These are phyloP conservation scores for Cladosporium austrohemisphaericum DNA, from an alignment of 2,329 filamentous ascomycete genomes.

Conservation along the genomic window DNA sequence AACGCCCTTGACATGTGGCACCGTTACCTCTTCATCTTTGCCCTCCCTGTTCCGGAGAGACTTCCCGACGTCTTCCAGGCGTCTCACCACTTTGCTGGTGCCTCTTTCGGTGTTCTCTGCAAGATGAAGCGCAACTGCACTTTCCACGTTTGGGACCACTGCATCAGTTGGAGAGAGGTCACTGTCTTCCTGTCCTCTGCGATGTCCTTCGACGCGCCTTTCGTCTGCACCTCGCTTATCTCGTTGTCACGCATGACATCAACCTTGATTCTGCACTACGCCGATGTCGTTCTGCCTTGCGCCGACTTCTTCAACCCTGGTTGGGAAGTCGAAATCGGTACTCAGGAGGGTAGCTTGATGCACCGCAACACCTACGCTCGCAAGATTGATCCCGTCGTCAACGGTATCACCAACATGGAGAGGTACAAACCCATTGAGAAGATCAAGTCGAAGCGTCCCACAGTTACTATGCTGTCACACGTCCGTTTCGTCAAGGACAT, in stretches of 20 bases:
- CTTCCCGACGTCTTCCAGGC: slow-evolving; percentile 60
- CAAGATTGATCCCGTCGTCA: slow-evolving; percentile 58
- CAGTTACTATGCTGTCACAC: slow-evolving; percentile 59
- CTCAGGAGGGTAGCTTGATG: slow-evolving; percentile 48
- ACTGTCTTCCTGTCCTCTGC: slow-evolving; percentile 36
- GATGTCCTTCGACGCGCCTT: slow-evolving; percentile 19
- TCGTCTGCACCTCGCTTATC: slow-evolving; percentile 23
- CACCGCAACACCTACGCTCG: slow-evolving; percentile 51
- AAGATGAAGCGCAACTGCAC: slow-evolving; percentile 59
- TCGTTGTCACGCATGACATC: slow-evolving; percentile 23
- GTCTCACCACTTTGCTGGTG: slow-evolving; percentile 59
- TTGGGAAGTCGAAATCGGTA: slow-evolving; percentile 58
- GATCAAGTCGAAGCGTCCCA: slow-evolving; percentile 50
- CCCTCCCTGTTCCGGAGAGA: slow-evolving; percentile 53
- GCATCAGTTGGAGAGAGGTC: slow-evolving; percentile 59
- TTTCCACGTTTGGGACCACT: slow-evolving; percentile 62
- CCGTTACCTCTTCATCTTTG: slow-evolving; percentile 53
- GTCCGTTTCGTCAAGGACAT: slow-evolving; percentile 55
- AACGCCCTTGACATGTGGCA: slow-evolving; percentile 46
- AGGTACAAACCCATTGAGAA: slow-evolving; percentile 54
- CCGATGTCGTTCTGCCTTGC: slow-evolving; percentile 54
- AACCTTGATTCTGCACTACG: slow-evolving; percentile 37
- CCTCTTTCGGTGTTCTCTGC: slow-evolving; percentile 59
- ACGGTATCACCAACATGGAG: slow-evolving; percentile 58
- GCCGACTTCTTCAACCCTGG: slow-evolving; percentile 57